These are phyloP conservation scores for Aureobasidium sp. DNA, from an alignment of 2,329 filamentous ascomycete species.

Conservation along the genomic window DNA sequence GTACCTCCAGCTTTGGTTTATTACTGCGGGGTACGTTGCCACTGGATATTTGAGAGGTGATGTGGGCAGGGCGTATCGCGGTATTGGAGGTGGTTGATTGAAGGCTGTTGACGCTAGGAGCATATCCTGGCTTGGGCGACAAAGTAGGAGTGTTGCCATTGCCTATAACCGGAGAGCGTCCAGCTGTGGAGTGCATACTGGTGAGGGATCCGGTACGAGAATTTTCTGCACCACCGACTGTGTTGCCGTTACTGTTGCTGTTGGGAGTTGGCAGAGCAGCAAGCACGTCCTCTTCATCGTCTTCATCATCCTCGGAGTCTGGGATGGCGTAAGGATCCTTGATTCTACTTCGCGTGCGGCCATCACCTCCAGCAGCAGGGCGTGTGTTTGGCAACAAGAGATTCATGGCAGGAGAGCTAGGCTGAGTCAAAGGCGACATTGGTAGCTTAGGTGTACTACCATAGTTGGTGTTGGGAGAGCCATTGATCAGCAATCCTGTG, in stretches of 20 bases:
- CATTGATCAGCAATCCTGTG: constrained; percentile 66
- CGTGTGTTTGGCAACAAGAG: not conserved
- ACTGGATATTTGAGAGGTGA: constrained; percentile 19
- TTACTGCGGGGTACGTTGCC: constrained; percentile 23
- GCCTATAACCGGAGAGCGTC: constrained; percentile 4
- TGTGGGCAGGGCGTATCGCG: constrained; percentile 19
- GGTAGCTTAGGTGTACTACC: constrained; percentile 7
- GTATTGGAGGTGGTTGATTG: constrained; percentile 30
- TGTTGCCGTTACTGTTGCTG: constrained; percentile 28
- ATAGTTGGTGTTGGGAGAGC: not conserved
- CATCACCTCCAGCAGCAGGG: constrained; percentile 39
- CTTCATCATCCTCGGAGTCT: constrained; percentile 55
- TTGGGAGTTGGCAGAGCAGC: constrained; percentile 45
- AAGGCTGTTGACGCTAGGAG: constrained; percentile 17
- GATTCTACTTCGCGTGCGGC: constrained; percentile 79
- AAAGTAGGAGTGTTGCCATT: not conserved
- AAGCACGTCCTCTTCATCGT: constrained; percentile 42
- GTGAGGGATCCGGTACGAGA: not conserved
- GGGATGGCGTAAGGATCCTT: constrained; percentile 97
- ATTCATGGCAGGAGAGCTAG: not conserved
- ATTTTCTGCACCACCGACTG: constrained; percentile 20
- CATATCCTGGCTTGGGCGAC: constrained; percentile 18
- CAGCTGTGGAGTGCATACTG: constrained; percentile 13
- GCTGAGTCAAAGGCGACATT: constrained; percentile 7
- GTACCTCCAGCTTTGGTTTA: constrained; percentile 23